Conservation (phyloP, 495 filamentous ascomycete species). For the Hyaloscypha bicolor region DNA sequence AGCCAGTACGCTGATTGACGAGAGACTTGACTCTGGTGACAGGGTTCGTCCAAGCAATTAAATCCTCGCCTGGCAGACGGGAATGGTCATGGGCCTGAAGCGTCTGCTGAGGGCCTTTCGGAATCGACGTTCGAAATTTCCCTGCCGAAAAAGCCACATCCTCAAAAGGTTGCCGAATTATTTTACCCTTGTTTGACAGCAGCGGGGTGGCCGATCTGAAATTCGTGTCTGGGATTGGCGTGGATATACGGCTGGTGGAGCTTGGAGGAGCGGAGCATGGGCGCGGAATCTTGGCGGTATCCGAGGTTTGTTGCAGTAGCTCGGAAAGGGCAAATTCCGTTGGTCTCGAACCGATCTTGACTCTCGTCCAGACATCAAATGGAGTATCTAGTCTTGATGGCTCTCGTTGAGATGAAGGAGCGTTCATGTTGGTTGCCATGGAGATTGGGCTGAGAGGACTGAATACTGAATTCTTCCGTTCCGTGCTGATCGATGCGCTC, state of each 20-base stretch:
- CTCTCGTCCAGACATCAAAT: slow-evolving; percentile 67
- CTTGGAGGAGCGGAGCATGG: slow-evolving; percentile 22
- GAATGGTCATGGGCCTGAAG: not conserved
- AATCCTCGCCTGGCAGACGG: slow-evolving; percentile 33
- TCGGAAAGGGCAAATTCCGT: not conserved
- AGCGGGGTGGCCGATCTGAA: not conserved
- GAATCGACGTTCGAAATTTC: not conserved
- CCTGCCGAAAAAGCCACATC: not conserved
- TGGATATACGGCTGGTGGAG: not conserved
- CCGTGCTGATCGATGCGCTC: not conserved
- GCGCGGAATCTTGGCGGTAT: slow-evolving; percentile 3
- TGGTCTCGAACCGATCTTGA: slow-evolving; percentile 55
- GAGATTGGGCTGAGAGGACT: not conserved
- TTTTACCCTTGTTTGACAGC: slow-evolving; percentile 16
- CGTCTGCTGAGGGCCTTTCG: not conserved
- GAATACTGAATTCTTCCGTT: not conserved
- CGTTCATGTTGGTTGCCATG: not conserved
- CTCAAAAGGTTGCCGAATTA: slow-evolving; percentile 27
- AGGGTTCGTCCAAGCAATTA: slow-evolving; percentile 70
- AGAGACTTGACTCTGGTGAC: slow-evolving; percentile 57
- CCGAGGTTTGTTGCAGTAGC: not conserved
- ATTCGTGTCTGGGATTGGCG: not conserved
- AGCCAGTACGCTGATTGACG: slow-evolving; percentile 65
- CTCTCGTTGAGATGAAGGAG: slow-evolving; percentile 17
- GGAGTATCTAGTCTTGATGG: slow-evolving; percentile 37